Evolutionary conservation across 768 basidiomycete species (phyloP), one percentile per base, ranked within the genome.

Genomic region (Termitomyces sp.): DNA sequence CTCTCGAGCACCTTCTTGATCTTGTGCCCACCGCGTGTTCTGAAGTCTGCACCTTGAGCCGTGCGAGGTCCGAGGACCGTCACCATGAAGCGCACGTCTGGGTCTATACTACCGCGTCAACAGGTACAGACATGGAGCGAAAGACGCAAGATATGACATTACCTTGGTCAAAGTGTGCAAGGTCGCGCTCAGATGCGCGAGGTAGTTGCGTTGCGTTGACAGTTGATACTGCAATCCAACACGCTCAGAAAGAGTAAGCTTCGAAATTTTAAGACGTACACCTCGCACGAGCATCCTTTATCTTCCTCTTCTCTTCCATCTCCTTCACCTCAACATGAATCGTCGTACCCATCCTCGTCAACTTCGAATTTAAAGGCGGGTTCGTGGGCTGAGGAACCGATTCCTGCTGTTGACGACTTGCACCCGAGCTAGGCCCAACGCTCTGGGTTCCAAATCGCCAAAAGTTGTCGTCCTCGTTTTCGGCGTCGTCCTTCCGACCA

Each of bases 1-100:
- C 72, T 72, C 37, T 65, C 64, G 5, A 80, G 68, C 21, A 80
- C 74, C 61, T 77, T 78, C 34, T 65, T 61, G 14, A 78, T 73
- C 35, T 60, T 59, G 61, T 80, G 76, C 47, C 70, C 73, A 12
- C 73, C 75, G 41, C 77, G 75, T 2, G 76, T 76, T 59, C 76
- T 77, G 71, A 80, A 77, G 49, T 75, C 68, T 0, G 66, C 68
- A 6, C 49, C 59, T 37, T 65, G 60, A 12, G 59, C 60, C 0
- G 45, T 32, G 9, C 59, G 41, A 2, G 68, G 71, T 21, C 69
- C 69, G 0, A 53, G 44, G 19, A 75, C 66, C 16, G 56, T 57
- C 11, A 74, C 65, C 16, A 63, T 67, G 60, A 74, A 73, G 17
- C 71, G 67, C 8, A 59, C 62, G 23, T 66, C 64, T 12, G 48